Evolutionary conservation across 179 eudicot genomes (phyloP).

Genomic region (Carnegiea gigantea): DNA sequence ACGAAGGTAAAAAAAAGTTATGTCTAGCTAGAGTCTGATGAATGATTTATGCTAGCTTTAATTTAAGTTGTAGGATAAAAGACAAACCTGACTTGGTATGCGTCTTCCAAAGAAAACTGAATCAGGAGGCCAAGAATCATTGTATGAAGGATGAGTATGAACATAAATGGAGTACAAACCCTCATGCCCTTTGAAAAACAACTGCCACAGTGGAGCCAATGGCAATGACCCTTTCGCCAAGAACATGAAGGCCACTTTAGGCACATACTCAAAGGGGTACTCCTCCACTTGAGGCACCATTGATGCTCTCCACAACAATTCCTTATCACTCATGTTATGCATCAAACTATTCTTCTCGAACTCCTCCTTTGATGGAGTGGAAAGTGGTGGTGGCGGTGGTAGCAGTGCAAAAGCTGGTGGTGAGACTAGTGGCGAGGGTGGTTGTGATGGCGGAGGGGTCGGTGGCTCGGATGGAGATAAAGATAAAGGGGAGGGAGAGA

Average conservation of each 20-base stretch:
- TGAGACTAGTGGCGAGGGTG: background rate
- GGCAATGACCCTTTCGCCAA: conserved; percentile 46
- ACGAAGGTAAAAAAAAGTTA: too few species aligned
- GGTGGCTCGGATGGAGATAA: conserved; percentile 9
- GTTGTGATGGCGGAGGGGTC: background rate
- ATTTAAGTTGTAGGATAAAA: too few species aligned
- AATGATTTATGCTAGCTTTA: too few species aligned
- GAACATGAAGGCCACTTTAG: conserved; percentile 30
- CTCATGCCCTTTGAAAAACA: conserved; percentile 44
- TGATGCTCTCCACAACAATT: too few species aligned
- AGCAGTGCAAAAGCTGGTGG: background rate
- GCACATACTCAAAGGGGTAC: too few species aligned
- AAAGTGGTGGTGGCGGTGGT: conserved; percentile 4
- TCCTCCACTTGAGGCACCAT: too few species aligned
- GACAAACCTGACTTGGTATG: conserved; percentile 48
- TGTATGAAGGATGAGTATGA: conserved; percentile 41
- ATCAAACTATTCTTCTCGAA: conserved; percentile 9
- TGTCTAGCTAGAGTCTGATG: too few species aligned
- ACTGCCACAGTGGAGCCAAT: conserved; percentile 51
- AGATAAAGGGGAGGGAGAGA: conserved; percentile 7
- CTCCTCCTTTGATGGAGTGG: background rate
- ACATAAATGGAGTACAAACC: conserved; percentile 46
- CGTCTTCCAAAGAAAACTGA: conserved; percentile 43
- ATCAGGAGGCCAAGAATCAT: conserved; percentile 19
- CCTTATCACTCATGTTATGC: too few species aligned